phyloP scores from a whole-genome alignment of 345 rosid species.

The Tarenaya hassleriana region DNA sequence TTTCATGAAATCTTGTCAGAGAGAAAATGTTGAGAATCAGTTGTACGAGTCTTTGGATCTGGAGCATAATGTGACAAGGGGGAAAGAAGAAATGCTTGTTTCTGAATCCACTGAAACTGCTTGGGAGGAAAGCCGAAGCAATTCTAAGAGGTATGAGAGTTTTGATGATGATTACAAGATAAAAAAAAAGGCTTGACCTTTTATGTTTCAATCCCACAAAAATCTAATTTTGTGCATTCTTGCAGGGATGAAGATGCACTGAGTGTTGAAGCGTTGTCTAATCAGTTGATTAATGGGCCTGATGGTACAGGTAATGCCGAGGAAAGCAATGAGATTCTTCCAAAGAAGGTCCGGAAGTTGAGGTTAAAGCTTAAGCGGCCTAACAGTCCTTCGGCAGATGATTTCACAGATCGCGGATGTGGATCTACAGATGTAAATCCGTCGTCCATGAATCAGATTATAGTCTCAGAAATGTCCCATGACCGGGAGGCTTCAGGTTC shows the following conservation, averaged over 20 bases:
- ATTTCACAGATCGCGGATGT: conserved; percentile 25
- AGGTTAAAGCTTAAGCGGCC: conserved; percentile 42
- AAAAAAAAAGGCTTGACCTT: conserved; percentile 1
- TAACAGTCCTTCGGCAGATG: conserved; percentile 36
- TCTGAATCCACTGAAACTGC: conserved; percentile 25
- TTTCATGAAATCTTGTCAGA: conserved; percentile 29
- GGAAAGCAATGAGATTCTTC: conserved; percentile 38
- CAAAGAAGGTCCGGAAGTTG: conserved; percentile 42
- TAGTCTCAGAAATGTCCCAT: conserved; percentile 13
- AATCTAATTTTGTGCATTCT: conserved; percentile 26
- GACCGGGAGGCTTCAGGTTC: neutral
- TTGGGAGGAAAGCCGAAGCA: conserved; percentile 26
- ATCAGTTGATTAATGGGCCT: conserved; percentile 23
- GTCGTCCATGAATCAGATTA: conserved; percentile 26
- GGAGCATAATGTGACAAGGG: conserved; percentile 35
- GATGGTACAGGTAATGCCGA: conserved; percentile 26
- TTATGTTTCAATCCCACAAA: conserved; percentile 6
- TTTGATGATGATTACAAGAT: conserved; percentile 19
- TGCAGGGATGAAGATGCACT: conserved; percentile 44
- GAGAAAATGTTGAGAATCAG: conserved; percentile 22
- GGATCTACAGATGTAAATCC: conserved; percentile 25
- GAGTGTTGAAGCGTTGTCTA: conserved; percentile 24
- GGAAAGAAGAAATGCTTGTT: conserved; percentile 40
- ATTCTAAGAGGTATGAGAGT: conserved; percentile 36
- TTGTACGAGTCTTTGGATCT: conserved; percentile 36